phyloP scores from a whole-genome alignment of 306 rosid species.

The Vigna trinervia region DNA sequence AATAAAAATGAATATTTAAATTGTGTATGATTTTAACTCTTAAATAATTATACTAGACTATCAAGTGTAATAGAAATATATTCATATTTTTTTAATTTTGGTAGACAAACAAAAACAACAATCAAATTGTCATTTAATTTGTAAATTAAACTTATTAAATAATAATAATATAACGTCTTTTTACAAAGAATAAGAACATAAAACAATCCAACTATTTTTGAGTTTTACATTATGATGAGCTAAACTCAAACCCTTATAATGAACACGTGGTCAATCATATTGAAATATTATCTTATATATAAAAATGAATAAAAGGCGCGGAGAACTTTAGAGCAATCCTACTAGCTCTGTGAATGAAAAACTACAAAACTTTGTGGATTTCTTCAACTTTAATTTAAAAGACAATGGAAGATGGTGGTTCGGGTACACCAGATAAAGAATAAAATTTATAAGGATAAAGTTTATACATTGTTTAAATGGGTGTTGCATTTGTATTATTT shows the following conservation, averaged over 20 bases:
- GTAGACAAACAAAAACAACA: not conserved
- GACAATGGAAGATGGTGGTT: conserved; percentile 4
- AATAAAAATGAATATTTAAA: too few relatives aligned
- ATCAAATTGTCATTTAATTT: not conserved
- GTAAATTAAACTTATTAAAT: not conserved
- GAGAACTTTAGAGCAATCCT: too few relatives aligned
- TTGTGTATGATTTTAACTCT: too few relatives aligned
- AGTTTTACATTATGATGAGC: not conserved
- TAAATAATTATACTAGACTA: too few relatives aligned
- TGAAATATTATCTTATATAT: too few relatives aligned
- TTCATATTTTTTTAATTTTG: not conserved
- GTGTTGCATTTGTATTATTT: conserved; percentile 5
- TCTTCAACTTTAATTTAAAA: conserved; percentile 1
- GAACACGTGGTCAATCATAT: not conserved
- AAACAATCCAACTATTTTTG: not conserved
- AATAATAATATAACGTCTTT: not conserved
- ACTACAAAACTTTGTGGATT: not conserved
- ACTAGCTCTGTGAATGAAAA: too few relatives aligned
- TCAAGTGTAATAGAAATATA: too few relatives aligned
- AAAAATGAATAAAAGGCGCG: too few relatives aligned
- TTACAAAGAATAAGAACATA: too few relatives aligned
- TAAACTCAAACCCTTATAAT: not conserved
- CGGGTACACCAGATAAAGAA: not conserved
- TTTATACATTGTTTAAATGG: not conserved
- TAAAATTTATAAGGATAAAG: conserved; percentile 8